These are phyloP conservation scores for Metarhizium guizhouense DNA, from an alignment of 2,329 filamentous ascomycete genomes.

Conservation along the genomic window DNA sequence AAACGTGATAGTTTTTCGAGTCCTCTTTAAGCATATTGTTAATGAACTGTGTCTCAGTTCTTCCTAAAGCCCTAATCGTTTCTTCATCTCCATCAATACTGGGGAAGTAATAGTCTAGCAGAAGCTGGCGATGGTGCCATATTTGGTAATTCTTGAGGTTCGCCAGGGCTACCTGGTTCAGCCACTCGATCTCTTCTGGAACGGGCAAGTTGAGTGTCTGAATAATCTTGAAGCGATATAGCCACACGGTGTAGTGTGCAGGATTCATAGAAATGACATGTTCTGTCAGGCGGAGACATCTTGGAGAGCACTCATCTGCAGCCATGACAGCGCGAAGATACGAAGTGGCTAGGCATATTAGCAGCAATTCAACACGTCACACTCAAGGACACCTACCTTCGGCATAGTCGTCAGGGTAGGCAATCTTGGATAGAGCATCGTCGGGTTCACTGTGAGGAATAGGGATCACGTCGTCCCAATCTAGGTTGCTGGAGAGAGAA, in stretches of 20 bases:
- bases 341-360: constrained; percentile 56
- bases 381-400: constrained; percentile 45
- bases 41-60: constrained; percentile 67
- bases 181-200: constrained; percentile 69
- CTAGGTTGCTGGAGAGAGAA: constrained; percentile 50
- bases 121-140: constrained; percentile 68
- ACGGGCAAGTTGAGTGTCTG: constrained; percentile 57
- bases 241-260: constrained; percentile 97
- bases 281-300: constrained; percentile 74
- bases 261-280: constrained; percentile 90
- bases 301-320: constrained; percentile 68
- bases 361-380: constrained; percentile 1
- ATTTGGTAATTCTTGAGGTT: constrained; percentile 99
- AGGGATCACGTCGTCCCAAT: constrained; percentile 77
- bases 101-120: constrained; percentile 49
- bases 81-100: constrained; percentile 51
- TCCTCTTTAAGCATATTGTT: constrained; percentile 73
- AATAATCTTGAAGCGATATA: constrained; percentile 80
- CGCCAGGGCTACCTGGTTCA: constrained; percentile 72
- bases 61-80: constrained; percentile 48
- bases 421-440: constrained; percentile 80
- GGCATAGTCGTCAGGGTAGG: constrained; percentile 81
- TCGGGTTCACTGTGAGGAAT: constrained; percentile 78
- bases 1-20: constrained; percentile 97
- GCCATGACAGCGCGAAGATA: constrained; percentile 95